Evolutionary conservation across 805 yeast genomes (phyloP), one percentile per base, ranked within the genome.

Genomic region (Allodekkera sacchari): DNA sequence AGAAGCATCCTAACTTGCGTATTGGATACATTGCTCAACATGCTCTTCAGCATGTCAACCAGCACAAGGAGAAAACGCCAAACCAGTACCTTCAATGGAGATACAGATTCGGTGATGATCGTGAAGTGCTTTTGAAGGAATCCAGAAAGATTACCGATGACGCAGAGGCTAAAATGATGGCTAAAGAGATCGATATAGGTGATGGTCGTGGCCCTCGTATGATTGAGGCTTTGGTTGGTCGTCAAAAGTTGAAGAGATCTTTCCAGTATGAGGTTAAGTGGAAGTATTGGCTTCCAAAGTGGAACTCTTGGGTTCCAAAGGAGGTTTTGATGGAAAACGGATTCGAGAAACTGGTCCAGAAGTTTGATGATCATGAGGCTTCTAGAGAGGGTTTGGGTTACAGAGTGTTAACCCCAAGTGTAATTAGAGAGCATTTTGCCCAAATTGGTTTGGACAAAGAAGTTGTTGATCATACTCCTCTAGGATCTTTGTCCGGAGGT

Each of bases 11-110:
- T 43, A 89, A 89, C 62, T 70, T 92, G 63, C 87, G 98, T 69
- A 85, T 89, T 48, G 98, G 97, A 38, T 89, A 89, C 66, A 92
- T 89, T 66, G 97, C 97, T 14, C 98, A 89, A 68, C 97, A 89
- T 52, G 97, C 98, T 22, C 74, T 89, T 55, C 95, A 87, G 61
- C 97, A 89, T 53, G 97, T 89, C 38, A 95, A 92, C 57, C 79
- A 81, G 65, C 98, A 89, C 64, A 85, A 88, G 63, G 98, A 89
- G 59, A 87, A 87, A 66, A 89, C 97, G 11, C 95, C 98, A 30
- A 89, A 88, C 55, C 97, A 89, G 66, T 89, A 89, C 59, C 69
- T 89, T 57, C 97, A 92, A 66, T 89, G 98, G 98, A 79, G 98
- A 66, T 89, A 89, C 60, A 77, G 84, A 58, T 83, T 88, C 48